These are phyloP conservation scores for Xylaria telfairii DNA, from an alignment of 495 filamentous ascomycete genomes.

Conservation along the genomic window DNA sequence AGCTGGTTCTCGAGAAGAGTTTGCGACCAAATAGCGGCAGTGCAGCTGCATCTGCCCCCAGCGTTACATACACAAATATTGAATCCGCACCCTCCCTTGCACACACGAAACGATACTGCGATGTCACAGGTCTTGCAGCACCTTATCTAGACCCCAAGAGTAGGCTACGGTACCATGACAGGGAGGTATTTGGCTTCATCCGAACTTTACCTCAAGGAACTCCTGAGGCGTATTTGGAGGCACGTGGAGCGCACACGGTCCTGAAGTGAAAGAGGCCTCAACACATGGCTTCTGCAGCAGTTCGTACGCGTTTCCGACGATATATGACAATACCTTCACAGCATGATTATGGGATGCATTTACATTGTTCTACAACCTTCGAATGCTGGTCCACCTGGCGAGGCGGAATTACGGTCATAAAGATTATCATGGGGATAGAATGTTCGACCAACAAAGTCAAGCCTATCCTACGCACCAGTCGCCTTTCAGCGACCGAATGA, in stretches of 20 bases:
- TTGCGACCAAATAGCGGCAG: slow-evolving; percentile 37
- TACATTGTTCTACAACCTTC: not conserved
- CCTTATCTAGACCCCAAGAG: slow-evolving; percentile 95
- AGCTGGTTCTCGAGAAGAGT: slow-evolving; percentile 80
- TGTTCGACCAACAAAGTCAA: slow-evolving; percentile 90
- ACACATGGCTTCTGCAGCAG: not conserved
- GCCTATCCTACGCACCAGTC: slow-evolving; percentile 79
- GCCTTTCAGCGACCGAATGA: slow-evolving; percentile 75
- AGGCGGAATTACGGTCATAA: not conserved
- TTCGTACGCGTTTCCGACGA: not conserved
- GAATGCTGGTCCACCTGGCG: not conserved
- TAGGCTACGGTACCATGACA: slow-evolving; percentile 84
- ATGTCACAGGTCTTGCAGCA: slow-evolving; percentile 87
- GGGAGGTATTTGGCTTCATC: slow-evolving; percentile 84
- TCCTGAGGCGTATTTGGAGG: slow-evolving; percentile 85
- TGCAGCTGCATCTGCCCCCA: slow-evolving; percentile 61
- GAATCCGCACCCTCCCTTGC: slow-evolving; percentile 86
- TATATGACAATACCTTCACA: not conserved
- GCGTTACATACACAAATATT: slow-evolving; percentile 92
- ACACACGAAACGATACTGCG: slow-evolving; percentile 84
- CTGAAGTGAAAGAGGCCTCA: slow-evolving; percentile 63
- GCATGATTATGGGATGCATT: not conserved
- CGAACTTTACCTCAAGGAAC: slow-evolving; percentile 76
- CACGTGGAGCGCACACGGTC: slow-evolving; percentile 88
- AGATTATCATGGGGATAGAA: slow-evolving; percentile 19